These are phyloP conservation scores for Colletotrichum lini DNA, from an alignment of 2,329 filamentous ascomycete species.

Conservation along the genomic window DNA sequence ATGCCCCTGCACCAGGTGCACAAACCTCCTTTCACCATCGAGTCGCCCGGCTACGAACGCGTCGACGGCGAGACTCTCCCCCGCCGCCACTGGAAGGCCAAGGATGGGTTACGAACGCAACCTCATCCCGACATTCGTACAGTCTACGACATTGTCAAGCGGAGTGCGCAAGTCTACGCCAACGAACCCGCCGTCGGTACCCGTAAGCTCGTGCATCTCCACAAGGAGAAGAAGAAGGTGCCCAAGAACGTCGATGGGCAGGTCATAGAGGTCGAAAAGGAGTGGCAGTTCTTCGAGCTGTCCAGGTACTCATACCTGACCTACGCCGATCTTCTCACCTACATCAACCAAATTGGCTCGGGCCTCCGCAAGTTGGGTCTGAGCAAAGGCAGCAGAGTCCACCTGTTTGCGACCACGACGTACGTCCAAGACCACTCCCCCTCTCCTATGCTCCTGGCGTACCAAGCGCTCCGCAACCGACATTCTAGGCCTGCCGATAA, in stretches of 20 bases:
- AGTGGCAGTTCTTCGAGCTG: conserved; percentile 92
- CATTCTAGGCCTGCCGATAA: conserved; percentile 7
- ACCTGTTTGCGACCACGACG: conserved; percentile 89
- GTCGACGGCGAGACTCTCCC: conserved; percentile 88
- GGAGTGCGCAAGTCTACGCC: conserved; percentile 74
- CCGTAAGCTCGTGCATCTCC: conserved; percentile 81
- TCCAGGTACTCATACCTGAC: conserved; percentile 82
- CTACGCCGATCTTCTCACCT: conserved; percentile 83
- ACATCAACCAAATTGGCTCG: conserved; percentile 77
- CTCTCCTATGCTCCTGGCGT: conserved; percentile 2
- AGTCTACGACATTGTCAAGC: conserved; percentile 83
- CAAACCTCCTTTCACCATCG: conserved; percentile 82
- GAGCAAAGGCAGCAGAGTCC: conserved; percentile 59
- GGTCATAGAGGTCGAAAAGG: conserved; percentile 85
- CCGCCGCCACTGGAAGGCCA: conserved; percentile 79
- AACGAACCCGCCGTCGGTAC: conserved; percentile 77
- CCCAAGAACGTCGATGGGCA: conserved; percentile 90
- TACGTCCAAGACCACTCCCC: conserved; percentile 53
- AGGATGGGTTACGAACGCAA: conserved; percentile 76
- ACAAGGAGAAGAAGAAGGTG: conserved; percentile 89
- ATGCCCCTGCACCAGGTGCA: conserved; percentile 72
- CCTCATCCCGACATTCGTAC: conserved; percentile 81
- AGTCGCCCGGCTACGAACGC: conserved; percentile 77
- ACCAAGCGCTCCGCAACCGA: conserved; percentile 9
- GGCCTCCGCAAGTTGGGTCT: conserved; percentile 79